phyloP scores from a whole-genome alignment of 192 early-diverging fungal species.

The Paraglomus brasilianum region DNA sequence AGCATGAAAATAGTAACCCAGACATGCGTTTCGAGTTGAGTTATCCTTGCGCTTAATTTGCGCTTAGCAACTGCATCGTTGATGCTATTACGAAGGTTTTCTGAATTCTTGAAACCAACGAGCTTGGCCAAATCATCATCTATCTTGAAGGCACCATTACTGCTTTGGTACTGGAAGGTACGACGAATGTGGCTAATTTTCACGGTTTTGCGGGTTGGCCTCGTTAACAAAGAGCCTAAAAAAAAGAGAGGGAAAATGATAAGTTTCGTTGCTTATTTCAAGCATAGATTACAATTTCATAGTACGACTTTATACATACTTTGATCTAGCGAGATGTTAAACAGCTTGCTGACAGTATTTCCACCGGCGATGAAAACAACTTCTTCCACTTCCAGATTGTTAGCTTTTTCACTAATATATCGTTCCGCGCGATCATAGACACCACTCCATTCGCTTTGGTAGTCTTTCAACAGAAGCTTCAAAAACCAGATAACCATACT shows the following conservation, averaged over 20 bases:
- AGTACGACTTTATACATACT: conserved; percentile 12
- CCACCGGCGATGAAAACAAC: background rate
- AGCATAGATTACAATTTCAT: background rate
- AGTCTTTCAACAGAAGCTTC: conserved; percentile 17
- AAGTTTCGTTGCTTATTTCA: background rate
- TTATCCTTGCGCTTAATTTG: background rate
- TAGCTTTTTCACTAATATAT: conserved; percentile 16
- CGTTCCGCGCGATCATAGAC: conserved; percentile 27
- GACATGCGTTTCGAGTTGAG: background rate
- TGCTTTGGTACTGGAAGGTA: conserved; percentile 2
- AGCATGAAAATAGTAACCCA: conserved; percentile 15
- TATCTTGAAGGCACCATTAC: background rate
- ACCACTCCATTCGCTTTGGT: conserved; percentile 2
- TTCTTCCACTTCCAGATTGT: conserved; percentile 25
- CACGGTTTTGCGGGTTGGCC: background rate
- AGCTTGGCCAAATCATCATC: conserved; percentile 14
- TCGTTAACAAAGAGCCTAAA: background rate
- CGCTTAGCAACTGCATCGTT: background rate
- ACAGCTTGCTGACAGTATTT: conserved; percentile 14
- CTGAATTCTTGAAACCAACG: conserved; percentile 11
- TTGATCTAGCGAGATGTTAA: conserved; percentile 14
- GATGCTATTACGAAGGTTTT: background rate
- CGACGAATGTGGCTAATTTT: background rate
- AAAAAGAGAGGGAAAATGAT: background rate
- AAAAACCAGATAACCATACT: conserved; percentile 31